Evolutionary conservation across 1,284 basidiomycete genomes (phyloP).

Genomic region (Boletellus deceptivus): DNA sequence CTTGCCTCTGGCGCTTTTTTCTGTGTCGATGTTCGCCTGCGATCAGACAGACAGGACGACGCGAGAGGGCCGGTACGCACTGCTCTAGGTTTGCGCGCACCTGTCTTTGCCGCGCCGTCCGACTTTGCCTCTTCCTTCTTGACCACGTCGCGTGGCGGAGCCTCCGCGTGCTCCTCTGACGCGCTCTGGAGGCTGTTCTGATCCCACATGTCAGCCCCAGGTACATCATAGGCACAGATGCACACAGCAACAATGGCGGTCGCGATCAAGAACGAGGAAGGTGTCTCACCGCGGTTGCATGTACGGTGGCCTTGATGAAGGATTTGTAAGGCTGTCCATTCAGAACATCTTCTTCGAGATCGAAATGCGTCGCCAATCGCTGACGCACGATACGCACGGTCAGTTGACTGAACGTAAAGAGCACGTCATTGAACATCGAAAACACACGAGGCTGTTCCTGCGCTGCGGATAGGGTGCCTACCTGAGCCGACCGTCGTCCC

Average conservation of each 20-base stretch:
- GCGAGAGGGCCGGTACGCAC: constrained; percentile 8
- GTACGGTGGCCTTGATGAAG: constrained; percentile 42
- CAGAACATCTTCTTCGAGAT: constrained; percentile 41
- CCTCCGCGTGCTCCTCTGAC: not conserved
- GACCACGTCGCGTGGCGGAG: not conserved
- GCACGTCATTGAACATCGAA: not conserved
- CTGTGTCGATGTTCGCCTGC: not conserved
- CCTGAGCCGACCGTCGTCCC: constrained; percentile 28
- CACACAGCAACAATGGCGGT: not conserved
- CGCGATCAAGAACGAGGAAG: too few relatives aligned
- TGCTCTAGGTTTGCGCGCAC: constrained; percentile 9
- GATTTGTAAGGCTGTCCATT: constrained; percentile 43
- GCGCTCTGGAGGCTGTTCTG: constrained; percentile 10
- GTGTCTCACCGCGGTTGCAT: constrained; percentile 39
- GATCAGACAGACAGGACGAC: not conserved
- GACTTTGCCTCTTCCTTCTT: constrained; percentile 8
- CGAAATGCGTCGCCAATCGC: constrained; percentile 42
- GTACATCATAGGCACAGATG: not conserved
- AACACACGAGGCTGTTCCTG: not conserved
- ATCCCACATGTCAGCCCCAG: not conserved
- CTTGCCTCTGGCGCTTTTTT: constrained; percentile 6
- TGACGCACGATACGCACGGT: constrained; percentile 49
- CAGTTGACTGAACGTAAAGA: constrained; percentile 36
- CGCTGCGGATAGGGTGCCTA: constrained; percentile 8
- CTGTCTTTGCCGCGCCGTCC: not conserved